These are phyloP conservation scores for Neobulgaria alba DNA, from an alignment of 2,329 filamentous ascomycete genomes.

Conservation along the genomic window DNA sequence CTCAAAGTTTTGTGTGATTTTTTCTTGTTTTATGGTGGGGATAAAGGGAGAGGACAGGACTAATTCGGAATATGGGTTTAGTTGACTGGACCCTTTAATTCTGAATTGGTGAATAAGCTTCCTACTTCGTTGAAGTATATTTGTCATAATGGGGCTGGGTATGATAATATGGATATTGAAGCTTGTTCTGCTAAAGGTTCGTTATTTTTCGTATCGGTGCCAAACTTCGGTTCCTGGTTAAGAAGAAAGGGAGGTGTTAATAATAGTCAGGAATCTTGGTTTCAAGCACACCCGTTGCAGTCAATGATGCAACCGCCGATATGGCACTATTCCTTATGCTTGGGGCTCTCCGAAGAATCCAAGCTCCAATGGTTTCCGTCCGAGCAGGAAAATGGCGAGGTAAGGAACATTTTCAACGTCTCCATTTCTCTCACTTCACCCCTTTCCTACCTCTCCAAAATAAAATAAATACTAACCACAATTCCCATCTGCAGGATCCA, in stretches of 20 bases:
- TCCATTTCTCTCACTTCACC: background rate
- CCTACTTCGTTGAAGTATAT: conserved; percentile 45
- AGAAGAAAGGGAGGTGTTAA: background rate
- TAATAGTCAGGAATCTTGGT: conserved; percentile 48
- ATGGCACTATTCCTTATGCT: conserved; percentile 71
- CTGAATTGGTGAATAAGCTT: conserved; percentile 52
- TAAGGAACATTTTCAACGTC: conserved; percentile 30
- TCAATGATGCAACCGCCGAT: conserved; percentile 76
- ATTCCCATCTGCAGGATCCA: background rate
- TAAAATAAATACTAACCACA: too few relatives aligned
- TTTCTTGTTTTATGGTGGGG: background rate
- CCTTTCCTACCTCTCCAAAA: background rate
- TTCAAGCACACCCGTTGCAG: conserved; percentile 67
- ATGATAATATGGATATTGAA: conserved; percentile 69
- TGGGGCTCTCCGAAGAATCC: conserved; percentile 67
- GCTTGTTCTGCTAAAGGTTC: conserved; percentile 47
- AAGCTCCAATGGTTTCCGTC: conserved; percentile 40
- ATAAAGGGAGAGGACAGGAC: too few relatives aligned
- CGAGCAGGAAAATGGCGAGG: conserved; percentile 56
- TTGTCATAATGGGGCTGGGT: conserved; percentile 64
- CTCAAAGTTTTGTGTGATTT: background rate
- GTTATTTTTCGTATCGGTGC: too few relatives aligned
- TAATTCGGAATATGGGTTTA: conserved; percentile 2
- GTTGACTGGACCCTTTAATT: conserved; percentile 61
- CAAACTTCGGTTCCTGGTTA: too few relatives aligned